Evolutionary conservation across 805 yeast species (phyloP).

Genomic region (Scheffersomyces amazonensis): DNA sequence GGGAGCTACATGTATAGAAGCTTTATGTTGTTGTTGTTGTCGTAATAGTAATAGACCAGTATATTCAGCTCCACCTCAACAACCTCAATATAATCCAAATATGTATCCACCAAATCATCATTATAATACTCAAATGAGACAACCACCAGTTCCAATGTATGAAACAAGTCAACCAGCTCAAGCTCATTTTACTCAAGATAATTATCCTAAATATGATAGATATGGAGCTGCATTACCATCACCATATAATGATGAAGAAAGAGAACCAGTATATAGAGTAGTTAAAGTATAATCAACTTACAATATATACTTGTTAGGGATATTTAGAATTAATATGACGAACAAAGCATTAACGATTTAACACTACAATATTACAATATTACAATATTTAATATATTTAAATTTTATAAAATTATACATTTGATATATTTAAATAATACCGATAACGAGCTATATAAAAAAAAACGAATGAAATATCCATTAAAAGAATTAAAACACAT

Average conservation of each 20-base stretch:
- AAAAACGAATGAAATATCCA: not conserved
- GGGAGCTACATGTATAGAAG: conserved; percentile 44
- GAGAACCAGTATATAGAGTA: not conserved
- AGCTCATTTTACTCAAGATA: conserved; percentile 6
- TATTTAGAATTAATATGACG: too few relatives aligned
- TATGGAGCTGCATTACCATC: not conserved
- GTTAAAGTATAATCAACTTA: not conserved
- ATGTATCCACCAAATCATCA: conserved; percentile 28
- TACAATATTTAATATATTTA: too few relatives aligned
- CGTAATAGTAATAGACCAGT: conserved; percentile 7
- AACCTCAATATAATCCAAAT: conserved; percentile 23
- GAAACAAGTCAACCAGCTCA: conserved; percentile 3
- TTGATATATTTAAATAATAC: too few relatives aligned
- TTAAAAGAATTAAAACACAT: not conserved
- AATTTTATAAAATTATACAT: too few relatives aligned
- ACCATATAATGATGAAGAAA: not conserved
- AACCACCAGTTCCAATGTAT: not conserved
- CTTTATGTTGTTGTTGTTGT: conserved; percentile 32
- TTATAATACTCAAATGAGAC: conserved; percentile 6
- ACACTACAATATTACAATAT: too few relatives aligned
- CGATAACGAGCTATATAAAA: too few relatives aligned
- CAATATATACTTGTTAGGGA: too few relatives aligned
- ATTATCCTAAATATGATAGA: not conserved
- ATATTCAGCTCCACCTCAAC: conserved; percentile 6
- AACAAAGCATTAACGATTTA: too few relatives aligned